These are phyloP conservation scores for Torulaspora franciscae DNA, from an alignment of 805 yeast species.

Conservation along the genomic window DNA sequence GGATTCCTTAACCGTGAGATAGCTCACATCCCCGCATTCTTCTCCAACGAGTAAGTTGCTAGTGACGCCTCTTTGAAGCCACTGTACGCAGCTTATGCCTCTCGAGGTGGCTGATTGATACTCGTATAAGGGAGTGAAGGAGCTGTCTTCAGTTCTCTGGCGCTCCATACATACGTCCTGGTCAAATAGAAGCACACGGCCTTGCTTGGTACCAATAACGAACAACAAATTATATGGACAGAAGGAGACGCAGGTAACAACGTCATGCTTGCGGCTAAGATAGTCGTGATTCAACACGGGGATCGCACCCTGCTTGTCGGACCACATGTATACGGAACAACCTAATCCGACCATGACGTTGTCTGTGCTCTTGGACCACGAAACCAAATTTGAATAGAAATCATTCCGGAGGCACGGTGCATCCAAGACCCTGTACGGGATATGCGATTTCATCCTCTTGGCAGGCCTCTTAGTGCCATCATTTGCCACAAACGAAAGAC, in stretches of 20 bases:
- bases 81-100: slow-evolving; percentile 53
- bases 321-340: slow-evolving; percentile 58
- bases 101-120: slow-evolving; percentile 30
- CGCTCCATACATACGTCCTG: slow-evolving; percentile 28
- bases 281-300: slow-evolving; percentile 39
- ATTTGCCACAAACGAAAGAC: slow-evolving; percentile 11
- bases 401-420: slow-evolving; percentile 74
- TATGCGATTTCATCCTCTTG: slow-evolving; percentile 35
- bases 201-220: slow-evolving; percentile 55
- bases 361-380: slow-evolving; percentile 57
- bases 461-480: slow-evolving; percentile 17
- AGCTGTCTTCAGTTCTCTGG: slow-evolving; percentile 6
- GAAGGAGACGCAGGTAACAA: slow-evolving; percentile 55
- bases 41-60: slow-evolving; percentile 56
- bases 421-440: slow-evolving; percentile 50
- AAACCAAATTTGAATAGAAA: slow-evolving; percentile 67
- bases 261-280: slow-evolving; percentile 33
- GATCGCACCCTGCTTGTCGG: slow-evolving; percentile 44
- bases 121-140: slow-evolving; percentile 18
- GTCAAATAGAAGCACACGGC: slow-evolving; percentile 46
- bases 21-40: slow-evolving; percentile 53
- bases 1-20: slow-evolving; percentile 35
- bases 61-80: slow-evolving; percentile 41
- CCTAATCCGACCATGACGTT: slow-evolving; percentile 65
- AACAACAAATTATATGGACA: slow-evolving; percentile 44